Percentiles rank a stretch among this genome's conserved stretches.
These are phyloP conservation scores for Penicillium sp. DNA, from an alignment of 2,329 filamentous ascomycete species.

Conservation along the genomic window DNA sequence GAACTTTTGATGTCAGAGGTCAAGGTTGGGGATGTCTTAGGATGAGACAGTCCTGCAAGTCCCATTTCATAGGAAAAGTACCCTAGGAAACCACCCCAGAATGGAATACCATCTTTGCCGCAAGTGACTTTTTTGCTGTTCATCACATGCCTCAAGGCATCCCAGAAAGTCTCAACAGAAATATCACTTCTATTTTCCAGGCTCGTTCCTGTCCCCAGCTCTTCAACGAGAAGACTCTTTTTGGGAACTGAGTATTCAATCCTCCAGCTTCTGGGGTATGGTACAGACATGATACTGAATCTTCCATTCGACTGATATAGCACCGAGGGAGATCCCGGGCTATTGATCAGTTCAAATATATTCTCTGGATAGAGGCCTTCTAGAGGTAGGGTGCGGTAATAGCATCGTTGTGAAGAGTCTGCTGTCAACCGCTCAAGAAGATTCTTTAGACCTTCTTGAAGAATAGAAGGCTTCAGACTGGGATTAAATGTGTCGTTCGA, in stretches of 20 bases:
- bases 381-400: constrained; percentile 23
- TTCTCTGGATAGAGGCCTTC: constrained; percentile 25
- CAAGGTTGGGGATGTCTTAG: constrained; percentile 39
- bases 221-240: constrained; percentile 23
- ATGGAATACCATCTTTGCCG: constrained; percentile 47
- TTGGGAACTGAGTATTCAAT: constrained; percentile 30
- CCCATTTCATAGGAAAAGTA: constrained; percentile 84
- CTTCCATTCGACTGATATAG: constrained; percentile 44
- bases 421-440: constrained; percentile 31
- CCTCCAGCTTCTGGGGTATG: constrained; percentile 32
- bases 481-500: constrained; percentile 19
- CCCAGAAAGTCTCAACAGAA: constrained; percentile 28
- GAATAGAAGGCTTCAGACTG: constrained; percentile 27
- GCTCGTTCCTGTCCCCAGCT: constrained; percentile 9
- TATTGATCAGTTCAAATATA: constrained; percentile 33
- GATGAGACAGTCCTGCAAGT: constrained; percentile 52
- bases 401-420: constrained; percentile 24
- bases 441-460: constrained; percentile 49
- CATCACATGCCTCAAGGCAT: constrained; percentile 36
- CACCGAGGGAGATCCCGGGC: constrained; percentile 28
- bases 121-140: constrained; percentile 35
- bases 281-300: constrained; percentile 34
- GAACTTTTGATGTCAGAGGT: constrained; percentile 15
- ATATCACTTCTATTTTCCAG: background rate
- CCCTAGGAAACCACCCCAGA: constrained; percentile 80